Evolutionary conservation across 1,284 basidiomycete species (phyloP), one percentile per base, ranked within the genome.

Genomic region (Irpex sp.): DNA sequence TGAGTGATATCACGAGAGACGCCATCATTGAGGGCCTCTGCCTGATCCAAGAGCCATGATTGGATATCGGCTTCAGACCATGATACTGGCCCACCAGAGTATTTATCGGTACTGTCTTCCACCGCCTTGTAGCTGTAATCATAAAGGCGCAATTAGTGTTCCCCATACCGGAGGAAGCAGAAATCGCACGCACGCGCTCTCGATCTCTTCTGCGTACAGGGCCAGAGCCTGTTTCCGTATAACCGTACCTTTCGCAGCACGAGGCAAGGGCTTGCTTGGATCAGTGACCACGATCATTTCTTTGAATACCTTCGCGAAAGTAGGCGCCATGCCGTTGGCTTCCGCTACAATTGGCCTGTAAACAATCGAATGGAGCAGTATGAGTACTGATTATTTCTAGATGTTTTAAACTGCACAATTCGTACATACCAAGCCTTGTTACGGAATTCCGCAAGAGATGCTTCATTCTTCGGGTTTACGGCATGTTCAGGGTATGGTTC

Each of bases 221-320:
- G 53, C 54, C 14, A 74, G 57, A 7, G 69, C 65, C 7, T 65
- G 65, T 51, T 70, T 66, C 2, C 73, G 67, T 12, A 71, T 64
- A 4, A 63, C 56, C 1, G 70, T 71, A 28, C 60, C 67, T 60
- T 76, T 76, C 0, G 66, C 66, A 0, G 74, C 73, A 52, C 70
- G 71, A 1, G 63, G 63, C 42, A 73, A 65, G 18, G 67, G 68
- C 47, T 71, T 72, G 5, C 14, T 19, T 0, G 68, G 64, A 3
- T 63, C 61, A 5, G 70, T 60, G 8, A 73, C 64, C 10, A 73
- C 8, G 33, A 73, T 69, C 70, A 72, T 71, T 67, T 69, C 68
- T 54, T 65, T 78, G 65, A 75, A 77, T n/a, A 78, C 65, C 42
- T 75, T 68, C 14, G 74, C 74, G 55, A 77, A 75, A 49, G 73